These are phyloP conservation scores for Trypanosoma brucei DNA, from an alignment of 208 protist genomes.

Conservation along the genomic window DNA sequence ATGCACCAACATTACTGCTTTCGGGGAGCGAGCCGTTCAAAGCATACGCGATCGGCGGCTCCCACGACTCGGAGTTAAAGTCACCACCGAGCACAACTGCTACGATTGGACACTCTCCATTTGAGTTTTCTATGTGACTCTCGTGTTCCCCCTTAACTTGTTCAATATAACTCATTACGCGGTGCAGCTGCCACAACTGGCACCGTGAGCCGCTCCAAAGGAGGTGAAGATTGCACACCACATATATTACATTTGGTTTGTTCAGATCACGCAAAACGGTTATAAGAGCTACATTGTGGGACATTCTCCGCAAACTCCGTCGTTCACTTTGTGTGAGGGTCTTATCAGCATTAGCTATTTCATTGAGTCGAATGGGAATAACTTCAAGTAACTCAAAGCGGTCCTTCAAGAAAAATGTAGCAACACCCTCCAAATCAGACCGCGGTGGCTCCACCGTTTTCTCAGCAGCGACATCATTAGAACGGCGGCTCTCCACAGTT, in stretches of 20 bases:
- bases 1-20: conserved; percentile 34
- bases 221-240: conserved; percentile 68
- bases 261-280: conserved; percentile 56
- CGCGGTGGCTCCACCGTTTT: not conserved
- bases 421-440: conserved; percentile 81
- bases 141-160: conserved; percentile 59
- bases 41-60: conserved; percentile 46
- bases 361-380: conserved; percentile 68
- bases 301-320: conserved; percentile 54
- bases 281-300: conserved; percentile 85
- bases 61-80: conserved; percentile 72
- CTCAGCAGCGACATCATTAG: conserved; percentile 7
- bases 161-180: conserved; percentile 53
- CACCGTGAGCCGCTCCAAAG: conserved; percentile 73
- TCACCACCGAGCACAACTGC: conserved; percentile 70
- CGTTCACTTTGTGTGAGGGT: conserved; percentile 54
- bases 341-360: conserved; percentile 46
- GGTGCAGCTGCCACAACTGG: conserved; percentile 81
- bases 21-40: conserved; percentile 29
- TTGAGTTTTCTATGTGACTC: not conserved
- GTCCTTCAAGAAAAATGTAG: conserved; percentile 56
- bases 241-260: conserved; percentile 38
- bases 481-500: not conserved
- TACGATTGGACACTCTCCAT: conserved; percentile 11
- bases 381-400: conserved; percentile 66